These are phyloP conservation scores for Cryphonectria parasitica DNA, from an alignment of 2,329 filamentous ascomycete genomes.

Conservation along the genomic window DNA sequence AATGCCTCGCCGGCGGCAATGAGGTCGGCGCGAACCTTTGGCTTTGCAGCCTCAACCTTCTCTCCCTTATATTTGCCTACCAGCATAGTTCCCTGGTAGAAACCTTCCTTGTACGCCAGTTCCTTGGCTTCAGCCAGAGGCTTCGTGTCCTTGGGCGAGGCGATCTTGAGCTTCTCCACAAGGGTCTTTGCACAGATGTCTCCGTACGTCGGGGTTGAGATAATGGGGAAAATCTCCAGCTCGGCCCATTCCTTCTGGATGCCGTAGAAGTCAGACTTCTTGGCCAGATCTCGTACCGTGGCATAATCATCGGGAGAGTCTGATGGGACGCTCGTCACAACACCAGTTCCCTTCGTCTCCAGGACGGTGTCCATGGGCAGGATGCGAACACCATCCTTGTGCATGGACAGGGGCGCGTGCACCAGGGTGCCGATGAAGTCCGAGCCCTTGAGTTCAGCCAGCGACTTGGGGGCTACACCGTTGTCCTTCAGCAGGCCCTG, in stretches of 20 bases:
- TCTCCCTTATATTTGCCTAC: constrained; percentile 87
- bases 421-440: constrained; percentile 88
- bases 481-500: constrained; percentile 83
- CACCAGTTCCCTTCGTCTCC: constrained; percentile 91
- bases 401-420: constrained; percentile 83
- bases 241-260: constrained; percentile 98
- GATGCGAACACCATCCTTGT: constrained; percentile 82
- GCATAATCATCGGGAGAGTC: constrained; percentile 96
- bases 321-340: constrained; percentile 93
- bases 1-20: constrained; percentile 81
- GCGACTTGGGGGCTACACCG: constrained; percentile 70
- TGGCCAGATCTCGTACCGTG: constrained; percentile 82
- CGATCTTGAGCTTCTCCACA: constrained; percentile 93
- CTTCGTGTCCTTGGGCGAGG: constrained; percentile 91
- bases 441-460: constrained; percentile 75
- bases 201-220: constrained; percentile 85
- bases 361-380: constrained; percentile 95
- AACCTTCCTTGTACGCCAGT: constrained; percentile 94
- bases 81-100: constrained; percentile 88
- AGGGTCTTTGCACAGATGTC: constrained; percentile 82
- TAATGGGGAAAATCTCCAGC: constrained; percentile 85
- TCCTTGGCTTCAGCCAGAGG: constrained; percentile 94
- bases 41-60: constrained; percentile 84
- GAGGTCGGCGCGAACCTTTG: constrained; percentile 78
- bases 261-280: constrained; percentile 95